These are phyloP conservation scores for Botryotinia calthae DNA, from an alignment of 2,329 filamentous ascomycete species.

Conservation along the genomic window DNA sequence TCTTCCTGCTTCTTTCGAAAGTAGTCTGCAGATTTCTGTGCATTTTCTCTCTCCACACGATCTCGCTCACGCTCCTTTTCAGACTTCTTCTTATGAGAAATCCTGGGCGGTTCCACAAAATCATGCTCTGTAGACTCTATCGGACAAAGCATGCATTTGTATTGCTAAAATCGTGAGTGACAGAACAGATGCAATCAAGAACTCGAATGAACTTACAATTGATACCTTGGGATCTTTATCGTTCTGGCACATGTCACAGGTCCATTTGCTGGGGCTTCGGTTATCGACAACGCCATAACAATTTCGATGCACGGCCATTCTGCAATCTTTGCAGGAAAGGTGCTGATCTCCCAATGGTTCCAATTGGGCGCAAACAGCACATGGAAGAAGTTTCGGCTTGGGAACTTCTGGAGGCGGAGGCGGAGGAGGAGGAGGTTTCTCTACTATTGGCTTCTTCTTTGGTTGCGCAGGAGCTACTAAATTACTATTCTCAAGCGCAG, in stretches of 20 bases:
- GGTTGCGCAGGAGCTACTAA: conserved; percentile 37
- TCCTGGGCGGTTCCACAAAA: conserved; percentile 77
- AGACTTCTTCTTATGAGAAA: conserved; percentile 81
- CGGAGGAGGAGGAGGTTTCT: conserved; percentile 59
- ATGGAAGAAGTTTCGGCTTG: conserved; percentile 75
- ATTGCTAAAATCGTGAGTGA: conserved; percentile 54
- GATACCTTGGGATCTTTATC: conserved; percentile 90
- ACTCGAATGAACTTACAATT: conserved; percentile 59
- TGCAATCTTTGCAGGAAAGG: conserved; percentile 80
- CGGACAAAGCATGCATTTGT: conserved; percentile 90
- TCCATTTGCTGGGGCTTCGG: conserved; percentile 75
- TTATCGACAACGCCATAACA: conserved; percentile 82
- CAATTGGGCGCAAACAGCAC: conserved; percentile 76
- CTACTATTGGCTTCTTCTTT: conserved; percentile 48
- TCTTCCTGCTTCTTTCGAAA: conserved; percentile 83
- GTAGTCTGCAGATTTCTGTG: conserved; percentile 73
- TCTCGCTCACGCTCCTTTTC: conserved; percentile 92
- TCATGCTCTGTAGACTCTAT: conserved; percentile 78
- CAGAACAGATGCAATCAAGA: conserved; percentile 29
- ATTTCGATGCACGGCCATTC: conserved; percentile 82
- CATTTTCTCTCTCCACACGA: conserved; percentile 77
- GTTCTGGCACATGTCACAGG: conserved; percentile 93
- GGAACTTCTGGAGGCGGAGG: conserved; percentile 72
- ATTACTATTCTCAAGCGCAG: conserved; percentile 45
- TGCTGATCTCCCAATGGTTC: conserved; percentile 71